These are phyloP conservation scores for Fragaria ananassa DNA, from an alignment of 306 rosid species.

Conservation along the genomic window DNA sequence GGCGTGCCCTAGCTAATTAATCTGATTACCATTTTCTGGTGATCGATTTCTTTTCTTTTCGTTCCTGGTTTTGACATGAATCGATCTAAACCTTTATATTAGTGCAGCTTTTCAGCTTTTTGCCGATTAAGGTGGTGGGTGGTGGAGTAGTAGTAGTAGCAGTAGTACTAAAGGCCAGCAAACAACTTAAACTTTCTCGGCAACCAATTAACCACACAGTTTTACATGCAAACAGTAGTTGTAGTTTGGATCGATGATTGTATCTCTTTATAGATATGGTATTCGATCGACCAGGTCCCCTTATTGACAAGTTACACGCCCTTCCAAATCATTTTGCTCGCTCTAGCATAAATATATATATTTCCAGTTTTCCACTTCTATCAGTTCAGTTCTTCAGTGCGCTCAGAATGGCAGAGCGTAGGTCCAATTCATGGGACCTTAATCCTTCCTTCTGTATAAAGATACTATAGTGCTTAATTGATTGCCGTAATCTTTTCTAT, in stretches of 20 bases:
- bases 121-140: neutral
- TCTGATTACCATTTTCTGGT: neutral
- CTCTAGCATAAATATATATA: neutral
- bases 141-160: neutral
- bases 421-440: neutral
- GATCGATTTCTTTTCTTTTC: neutral
- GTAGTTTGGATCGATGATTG: neutral
- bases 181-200: constrained; percentile 14
- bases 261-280: neutral
- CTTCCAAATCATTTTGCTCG: constrained; percentile 4
- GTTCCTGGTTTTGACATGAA: constrained; percentile 1
- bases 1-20: neutral
- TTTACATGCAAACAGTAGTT: constrained; percentile 3
- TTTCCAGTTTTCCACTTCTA: neutral
- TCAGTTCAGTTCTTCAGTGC: neutral
- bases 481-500: no score
- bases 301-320: constrained; percentile 6
- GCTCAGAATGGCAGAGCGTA: neutral
- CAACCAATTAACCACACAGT: constrained; percentile 7
- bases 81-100: constrained; percentile 11
- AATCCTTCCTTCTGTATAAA: neutral
- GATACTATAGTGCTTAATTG: no score
- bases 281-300: neutral
- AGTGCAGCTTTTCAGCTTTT: constrained; percentile 4
- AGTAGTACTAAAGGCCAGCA: constrained; percentile 9